Evolutionary conservation across 176 grass and related monocot genomes (phyloP).

Genomic region (Lolium perenne): DNA sequence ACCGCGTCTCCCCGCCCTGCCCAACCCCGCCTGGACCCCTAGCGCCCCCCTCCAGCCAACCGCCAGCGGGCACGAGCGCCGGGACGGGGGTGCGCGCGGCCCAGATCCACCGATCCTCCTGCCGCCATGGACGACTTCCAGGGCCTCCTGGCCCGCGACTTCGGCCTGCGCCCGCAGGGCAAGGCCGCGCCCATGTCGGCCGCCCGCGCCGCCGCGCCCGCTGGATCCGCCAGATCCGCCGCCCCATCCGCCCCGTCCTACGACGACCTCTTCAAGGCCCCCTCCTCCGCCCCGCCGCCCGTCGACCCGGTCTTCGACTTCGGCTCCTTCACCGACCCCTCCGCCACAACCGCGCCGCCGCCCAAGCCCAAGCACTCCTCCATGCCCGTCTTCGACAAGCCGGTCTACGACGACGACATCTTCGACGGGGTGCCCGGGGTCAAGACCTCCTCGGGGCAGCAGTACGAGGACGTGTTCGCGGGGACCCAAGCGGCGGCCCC

Average conservation of each 20-base stretch:
- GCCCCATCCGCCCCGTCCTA: slow-evolving; percentile 52
- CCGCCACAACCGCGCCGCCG: not conserved
- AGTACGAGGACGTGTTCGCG: slow-evolving; percentile 68
- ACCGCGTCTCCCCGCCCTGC: not conserved
- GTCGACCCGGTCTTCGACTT: slow-evolving; percentile 68
- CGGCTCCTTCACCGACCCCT: slow-evolving; percentile 43
- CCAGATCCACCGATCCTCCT: slow-evolving; percentile 45
- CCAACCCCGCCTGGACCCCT: not conserved
- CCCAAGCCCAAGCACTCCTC: slow-evolving; percentile 52
- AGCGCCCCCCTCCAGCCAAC: not conserved
- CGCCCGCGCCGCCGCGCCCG: slow-evolving; percentile 43
- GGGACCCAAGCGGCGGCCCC: slow-evolving; percentile 26
- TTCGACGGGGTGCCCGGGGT: slow-evolving; percentile 65
- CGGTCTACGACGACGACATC: slow-evolving; percentile 68
- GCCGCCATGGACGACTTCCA: slow-evolving; percentile 64
- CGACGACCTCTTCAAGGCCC: slow-evolving; percentile 64
- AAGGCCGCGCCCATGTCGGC: slow-evolving; percentile 73
- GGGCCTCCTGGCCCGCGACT: slow-evolving; percentile 65
- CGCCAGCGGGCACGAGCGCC: not conserved
- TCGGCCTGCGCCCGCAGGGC: slow-evolving; percentile 65
- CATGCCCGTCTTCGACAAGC: slow-evolving; percentile 60
- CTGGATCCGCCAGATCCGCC: slow-evolving; percentile 59
- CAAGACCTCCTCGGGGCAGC: slow-evolving; percentile 48
- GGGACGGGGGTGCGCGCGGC: not conserved
- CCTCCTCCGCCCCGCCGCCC: slow-evolving; percentile 38